A percentile compares a stretch with the other conserved stretches of the same genome.
Evolutionary conservation across 2,329 filamentous ascomycete genomes (phyloP).

Genomic region (Talaromyces funiculosus): DNA sequence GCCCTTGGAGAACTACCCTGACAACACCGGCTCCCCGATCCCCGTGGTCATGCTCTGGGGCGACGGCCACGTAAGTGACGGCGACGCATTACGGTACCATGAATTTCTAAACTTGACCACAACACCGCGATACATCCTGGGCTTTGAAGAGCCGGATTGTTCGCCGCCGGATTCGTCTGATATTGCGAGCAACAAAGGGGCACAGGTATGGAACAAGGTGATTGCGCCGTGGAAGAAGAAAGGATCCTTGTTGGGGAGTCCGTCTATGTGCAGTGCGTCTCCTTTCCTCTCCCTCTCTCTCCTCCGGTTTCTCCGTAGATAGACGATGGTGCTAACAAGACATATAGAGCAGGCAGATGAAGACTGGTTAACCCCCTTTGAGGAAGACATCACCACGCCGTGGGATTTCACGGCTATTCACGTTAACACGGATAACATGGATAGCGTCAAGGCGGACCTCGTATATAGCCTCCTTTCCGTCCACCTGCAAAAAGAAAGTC

Average conservation of each 20-base stretch:
- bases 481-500: no score
- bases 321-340: background rate
- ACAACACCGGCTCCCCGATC: background rate
- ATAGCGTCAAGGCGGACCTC: conserved; percentile 3
- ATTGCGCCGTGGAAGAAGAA: conserved; percentile 1
- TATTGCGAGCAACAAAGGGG: background rate
- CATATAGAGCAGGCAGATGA: conserved; percentile 5
- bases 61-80: background rate
- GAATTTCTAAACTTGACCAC: background rate
- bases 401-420: conserved; percentile 10
- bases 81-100: background rate
- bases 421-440: conserved; percentile 7
- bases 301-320: no score
- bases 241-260: conserved; percentile 1
- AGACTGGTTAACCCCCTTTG: conserved; percentile 7
- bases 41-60: conserved; percentile 7
- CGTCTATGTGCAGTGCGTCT: conserved; percentile 9
- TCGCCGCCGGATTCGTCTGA: conserved; percentile 5
- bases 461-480: background rate
- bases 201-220: conserved; percentile 3
- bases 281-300: background rate
- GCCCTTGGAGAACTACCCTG: background rate
- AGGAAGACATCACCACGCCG: background rate
- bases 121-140: background rate
- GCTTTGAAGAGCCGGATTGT: conserved; percentile 4